These are phyloP conservation scores for Trichoderma asperelloides DNA, from an alignment of 495 filamentous ascomycete genomes.

Conservation along the genomic window DNA sequence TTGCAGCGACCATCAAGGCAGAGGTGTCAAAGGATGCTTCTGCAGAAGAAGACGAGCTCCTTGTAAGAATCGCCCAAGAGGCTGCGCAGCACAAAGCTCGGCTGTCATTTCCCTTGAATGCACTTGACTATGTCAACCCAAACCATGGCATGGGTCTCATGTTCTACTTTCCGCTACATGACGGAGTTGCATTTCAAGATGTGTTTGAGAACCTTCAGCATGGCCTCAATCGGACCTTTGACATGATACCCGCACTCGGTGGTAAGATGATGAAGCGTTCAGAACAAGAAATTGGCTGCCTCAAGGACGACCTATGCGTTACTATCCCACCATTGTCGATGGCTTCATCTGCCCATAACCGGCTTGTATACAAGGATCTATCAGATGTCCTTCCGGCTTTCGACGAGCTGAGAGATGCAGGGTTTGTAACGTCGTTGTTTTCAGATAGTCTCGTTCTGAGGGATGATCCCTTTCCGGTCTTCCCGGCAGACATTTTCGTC, in stretches of 20 bases:
- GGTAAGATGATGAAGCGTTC: constrained; percentile 23
- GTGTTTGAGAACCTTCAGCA: constrained; percentile 19
- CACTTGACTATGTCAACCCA: constrained; percentile 22
- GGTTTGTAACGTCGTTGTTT: constrained; percentile 20
- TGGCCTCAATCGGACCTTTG: constrained; percentile 23
- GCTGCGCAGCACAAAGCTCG: constrained; percentile 17
- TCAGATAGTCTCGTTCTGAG: constrained; percentile 18
- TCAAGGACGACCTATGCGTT: constrained; percentile 19
- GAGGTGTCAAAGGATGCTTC: background rate
- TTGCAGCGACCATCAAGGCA: constrained; percentile 11
- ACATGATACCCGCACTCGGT: constrained; percentile 22
- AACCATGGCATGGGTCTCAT: constrained; percentile 21
- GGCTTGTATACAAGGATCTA: constrained; percentile 18
- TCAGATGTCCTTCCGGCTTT: constrained; percentile 22
- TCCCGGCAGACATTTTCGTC: constrained; percentile 23
- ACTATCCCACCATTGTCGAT: constrained; percentile 17
- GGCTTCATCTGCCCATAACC: constrained; percentile 10
- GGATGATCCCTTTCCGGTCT: constrained; percentile 19
- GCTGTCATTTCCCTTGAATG: constrained; percentile 21
- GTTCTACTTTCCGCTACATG: constrained; percentile 21
- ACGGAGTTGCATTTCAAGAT: constrained; percentile 18
- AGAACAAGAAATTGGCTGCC: constrained; percentile 23
- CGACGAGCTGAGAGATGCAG: constrained; percentile 17
- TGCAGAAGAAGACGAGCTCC: no score
- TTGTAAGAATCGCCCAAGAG: background rate